These are phyloP conservation scores for Triticum dicoccoides DNA, from an alignment of 176 grass and related monocot species.

Conservation along the genomic window DNA sequence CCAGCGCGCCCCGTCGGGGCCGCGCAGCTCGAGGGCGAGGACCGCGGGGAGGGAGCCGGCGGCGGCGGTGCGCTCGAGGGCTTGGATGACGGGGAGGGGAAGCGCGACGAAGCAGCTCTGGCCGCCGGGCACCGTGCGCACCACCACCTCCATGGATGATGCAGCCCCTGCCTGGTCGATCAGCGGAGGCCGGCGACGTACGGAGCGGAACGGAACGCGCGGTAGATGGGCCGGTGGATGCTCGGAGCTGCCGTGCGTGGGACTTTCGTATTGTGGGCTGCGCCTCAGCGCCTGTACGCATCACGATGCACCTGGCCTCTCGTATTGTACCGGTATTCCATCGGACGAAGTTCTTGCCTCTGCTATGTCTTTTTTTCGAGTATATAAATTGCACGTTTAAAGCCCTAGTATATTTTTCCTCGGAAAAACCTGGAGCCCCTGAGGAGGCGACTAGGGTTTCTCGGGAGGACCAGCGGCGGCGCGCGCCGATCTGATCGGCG, in stretches of 20 bases:
- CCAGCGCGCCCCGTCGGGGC: not conserved
- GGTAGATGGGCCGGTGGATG: not conserved
- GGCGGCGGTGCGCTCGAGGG: slow-evolving; percentile 4
- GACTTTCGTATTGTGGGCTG: not conserved
- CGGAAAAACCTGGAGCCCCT: too few species aligned
- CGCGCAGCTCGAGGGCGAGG: not conserved
- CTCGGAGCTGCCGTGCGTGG: not conserved
- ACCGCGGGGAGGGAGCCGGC: slow-evolving; percentile 9
- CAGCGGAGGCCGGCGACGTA: not conserved
- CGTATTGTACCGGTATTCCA: too few species aligned
- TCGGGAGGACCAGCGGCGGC: too few species aligned
- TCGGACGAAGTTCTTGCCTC: too few species aligned
- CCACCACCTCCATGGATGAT: slow-evolving; percentile 11
- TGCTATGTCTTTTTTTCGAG: too few species aligned
- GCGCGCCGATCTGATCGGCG: too few species aligned
- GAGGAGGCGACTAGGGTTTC: too few species aligned
- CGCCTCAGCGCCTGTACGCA: not conserved
- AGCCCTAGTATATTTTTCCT: too few species aligned
- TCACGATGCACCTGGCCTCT: not conserved
- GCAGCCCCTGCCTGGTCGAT: not conserved
- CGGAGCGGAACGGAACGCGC: not conserved
- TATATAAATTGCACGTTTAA: too few species aligned
- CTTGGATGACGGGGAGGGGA: slow-evolving; percentile 11
- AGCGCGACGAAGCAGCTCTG: slow-evolving; percentile 13
- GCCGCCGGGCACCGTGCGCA: slow-evolving; percentile 1